Conservation (phyloP, 495 filamentous ascomycete genomes). For the Podospora tetraspora region DNA sequence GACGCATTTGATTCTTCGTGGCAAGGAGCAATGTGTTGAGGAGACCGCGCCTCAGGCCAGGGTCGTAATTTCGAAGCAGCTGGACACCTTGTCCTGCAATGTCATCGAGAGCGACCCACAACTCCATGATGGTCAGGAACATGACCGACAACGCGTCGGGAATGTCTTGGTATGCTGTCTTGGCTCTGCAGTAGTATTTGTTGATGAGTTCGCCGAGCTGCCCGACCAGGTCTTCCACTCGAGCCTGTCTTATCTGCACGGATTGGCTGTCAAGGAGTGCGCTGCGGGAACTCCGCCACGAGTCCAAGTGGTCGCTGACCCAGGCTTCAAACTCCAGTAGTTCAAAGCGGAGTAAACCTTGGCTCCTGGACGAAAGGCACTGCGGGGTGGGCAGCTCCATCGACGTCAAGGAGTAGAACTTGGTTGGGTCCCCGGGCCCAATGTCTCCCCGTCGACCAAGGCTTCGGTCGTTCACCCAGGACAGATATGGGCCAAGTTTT, state of each 20-base stretch:
- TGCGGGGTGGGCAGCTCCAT: background rate
- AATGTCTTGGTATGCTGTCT: constrained; percentile 32
- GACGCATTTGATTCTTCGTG: constrained; percentile 43
- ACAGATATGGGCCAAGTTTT: background rate
- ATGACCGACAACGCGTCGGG: constrained; percentile 54
- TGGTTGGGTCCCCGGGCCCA: constrained; percentile 13
- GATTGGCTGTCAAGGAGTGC: too few species aligned
- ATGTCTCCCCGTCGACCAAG: background rate
- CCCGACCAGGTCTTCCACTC: background rate
- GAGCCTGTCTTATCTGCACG: background rate
- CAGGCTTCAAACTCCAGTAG: constrained; percentile 21
- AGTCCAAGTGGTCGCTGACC: constrained; percentile 21
- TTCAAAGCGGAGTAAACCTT: background rate
- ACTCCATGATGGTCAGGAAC: constrained; percentile 54
- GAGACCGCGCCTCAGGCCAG: constrained; percentile 38
- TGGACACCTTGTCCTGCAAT: constrained; percentile 35
- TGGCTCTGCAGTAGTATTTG: constrained; percentile 23
- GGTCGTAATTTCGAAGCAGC: constrained; percentile 48
- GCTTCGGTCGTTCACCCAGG: constrained; percentile 8
- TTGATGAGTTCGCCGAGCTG: constrained; percentile 18
- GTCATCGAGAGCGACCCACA: constrained; percentile 60
- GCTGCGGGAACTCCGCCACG: background rate
- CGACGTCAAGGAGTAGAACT: background rate
- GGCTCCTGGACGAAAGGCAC: too few species aligned
- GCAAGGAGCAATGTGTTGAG: constrained; percentile 50